Percentiles rank a stretch among this genome's conserved stretches.
Evolutionary conservation across 768 basidiomycete genomes (phyloP).

Genomic region (Suillus brevipes): DNA sequence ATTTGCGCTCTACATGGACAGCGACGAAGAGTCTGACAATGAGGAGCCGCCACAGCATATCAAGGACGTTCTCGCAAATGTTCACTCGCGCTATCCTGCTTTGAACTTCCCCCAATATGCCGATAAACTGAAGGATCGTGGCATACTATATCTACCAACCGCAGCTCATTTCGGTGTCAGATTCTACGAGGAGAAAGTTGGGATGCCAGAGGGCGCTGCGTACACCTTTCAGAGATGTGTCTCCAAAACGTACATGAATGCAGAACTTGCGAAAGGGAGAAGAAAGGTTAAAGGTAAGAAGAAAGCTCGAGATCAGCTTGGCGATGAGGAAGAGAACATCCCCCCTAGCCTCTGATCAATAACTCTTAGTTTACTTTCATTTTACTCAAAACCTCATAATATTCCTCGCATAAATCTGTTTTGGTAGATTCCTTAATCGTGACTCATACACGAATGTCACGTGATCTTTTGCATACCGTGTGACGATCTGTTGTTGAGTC

Average conservation of each 20-base stretch:
- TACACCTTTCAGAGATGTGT: not conserved
- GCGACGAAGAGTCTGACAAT: not conserved
- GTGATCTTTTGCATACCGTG: no score
- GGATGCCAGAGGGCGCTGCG: not conserved
- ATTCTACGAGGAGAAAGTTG: not conserved
- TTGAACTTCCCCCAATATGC: not conserved
- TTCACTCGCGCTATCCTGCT: not conserved
- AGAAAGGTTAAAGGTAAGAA: not conserved
- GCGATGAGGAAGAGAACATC: not conserved
- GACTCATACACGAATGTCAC: no score
- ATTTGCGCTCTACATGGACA: not conserved
- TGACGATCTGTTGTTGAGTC: no score
- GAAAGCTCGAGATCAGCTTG: not conserved
- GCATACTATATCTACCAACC: not conserved
- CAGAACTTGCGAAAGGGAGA: not conserved
- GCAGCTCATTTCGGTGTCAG: not conserved
- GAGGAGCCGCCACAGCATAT: not conserved
- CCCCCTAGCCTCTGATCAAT: not conserved
- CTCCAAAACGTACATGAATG: not conserved
- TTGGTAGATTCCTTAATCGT: no score
- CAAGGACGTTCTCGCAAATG: slow-evolving; percentile 11
- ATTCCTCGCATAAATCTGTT: no score
- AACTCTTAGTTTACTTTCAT: no score
- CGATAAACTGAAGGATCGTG: not conserved
- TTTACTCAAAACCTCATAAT: no score